Conservation (phyloP, 2,329 filamentous ascomycete species). For the Sporothrix euskadiensis region DNA sequence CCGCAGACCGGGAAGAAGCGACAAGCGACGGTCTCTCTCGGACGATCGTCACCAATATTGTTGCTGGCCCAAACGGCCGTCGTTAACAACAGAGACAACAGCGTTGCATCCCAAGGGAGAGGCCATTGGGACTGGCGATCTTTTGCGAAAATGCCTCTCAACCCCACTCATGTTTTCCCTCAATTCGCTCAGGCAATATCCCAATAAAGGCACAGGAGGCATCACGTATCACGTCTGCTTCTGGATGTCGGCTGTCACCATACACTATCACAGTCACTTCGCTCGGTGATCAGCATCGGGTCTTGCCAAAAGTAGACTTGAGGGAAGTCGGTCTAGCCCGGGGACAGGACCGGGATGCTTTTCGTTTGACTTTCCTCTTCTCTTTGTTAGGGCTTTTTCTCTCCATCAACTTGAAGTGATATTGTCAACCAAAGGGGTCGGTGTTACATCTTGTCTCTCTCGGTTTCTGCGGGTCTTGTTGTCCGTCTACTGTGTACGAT, state of each 20-base stretch:
- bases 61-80: neutral
- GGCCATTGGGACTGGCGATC: neutral
- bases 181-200: neutral
- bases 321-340: neutral
- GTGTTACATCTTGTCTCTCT: neutral
- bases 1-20: neutral
- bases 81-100: neutral
- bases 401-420: neutral
- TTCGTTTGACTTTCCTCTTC: slow-evolving; percentile 1
- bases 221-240: neutral
- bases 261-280: slow-evolving; percentile 4
- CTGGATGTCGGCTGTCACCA: neutral
- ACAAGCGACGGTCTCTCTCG: neutral
- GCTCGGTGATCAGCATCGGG: neutral
- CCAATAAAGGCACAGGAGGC: neutral
- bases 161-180: neutral
- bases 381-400: neutral
- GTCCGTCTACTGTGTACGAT: too few relatives aligned
- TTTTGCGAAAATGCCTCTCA: slow-evolving; percentile 8
- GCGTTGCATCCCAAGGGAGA: neutral
- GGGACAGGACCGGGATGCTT: too few relatives aligned
- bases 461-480: neutral
- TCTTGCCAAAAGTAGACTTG: neutral
- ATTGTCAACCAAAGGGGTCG: neutral
- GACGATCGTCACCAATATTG: neutral